Evolutionary conservation across 768 basidiomycete species (phyloP).

Genomic region (Inosperma sp.): DNA sequence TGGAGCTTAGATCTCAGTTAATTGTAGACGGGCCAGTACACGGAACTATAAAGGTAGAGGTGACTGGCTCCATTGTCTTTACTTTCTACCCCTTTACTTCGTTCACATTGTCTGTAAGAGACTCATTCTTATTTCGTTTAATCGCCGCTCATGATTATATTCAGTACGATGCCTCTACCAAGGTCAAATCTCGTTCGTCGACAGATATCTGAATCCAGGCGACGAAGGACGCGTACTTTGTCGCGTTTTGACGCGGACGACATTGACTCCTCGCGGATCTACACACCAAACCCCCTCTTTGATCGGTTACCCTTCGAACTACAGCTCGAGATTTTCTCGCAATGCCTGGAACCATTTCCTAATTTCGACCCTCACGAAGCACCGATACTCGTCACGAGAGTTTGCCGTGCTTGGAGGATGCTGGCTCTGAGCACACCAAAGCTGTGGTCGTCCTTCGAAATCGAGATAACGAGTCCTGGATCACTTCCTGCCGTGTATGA

Average conservation of each 20-base stretch:
- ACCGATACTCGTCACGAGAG: conserved; percentile 36
- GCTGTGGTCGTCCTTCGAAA: conserved; percentile 45
- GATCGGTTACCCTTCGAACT: conserved; percentile 42
- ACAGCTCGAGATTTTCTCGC: conserved; percentile 42
- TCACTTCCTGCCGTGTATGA: conserved; percentile 10
- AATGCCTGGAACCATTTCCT: conserved; percentile 33
- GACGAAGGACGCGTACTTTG: background rate
- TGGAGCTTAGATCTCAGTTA: no score
- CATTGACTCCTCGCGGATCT: background rate
- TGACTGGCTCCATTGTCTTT: conserved; percentile 4
- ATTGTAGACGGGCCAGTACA: no score
- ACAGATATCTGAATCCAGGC: background rate
- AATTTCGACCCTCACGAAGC: conserved; percentile 29
- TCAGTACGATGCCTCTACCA: conserved; percentile 5
- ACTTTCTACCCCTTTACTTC: background rate
- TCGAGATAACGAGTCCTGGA: conserved; percentile 26
- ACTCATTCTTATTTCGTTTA: background rate
- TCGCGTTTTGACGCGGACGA: background rate
- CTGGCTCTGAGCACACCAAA: conserved; percentile 37
- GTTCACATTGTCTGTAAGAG: background rate
- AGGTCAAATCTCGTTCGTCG: background rate
- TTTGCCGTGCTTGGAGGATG: conserved; percentile 41
- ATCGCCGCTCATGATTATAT: background rate
- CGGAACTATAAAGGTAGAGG: no score
- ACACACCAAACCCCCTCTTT: conserved; percentile 23